These are phyloP conservation scores for Sanghuangporus baumii DNA, from an alignment of 1,284 basidiomycete genomes.

Conservation along the genomic window DNA sequence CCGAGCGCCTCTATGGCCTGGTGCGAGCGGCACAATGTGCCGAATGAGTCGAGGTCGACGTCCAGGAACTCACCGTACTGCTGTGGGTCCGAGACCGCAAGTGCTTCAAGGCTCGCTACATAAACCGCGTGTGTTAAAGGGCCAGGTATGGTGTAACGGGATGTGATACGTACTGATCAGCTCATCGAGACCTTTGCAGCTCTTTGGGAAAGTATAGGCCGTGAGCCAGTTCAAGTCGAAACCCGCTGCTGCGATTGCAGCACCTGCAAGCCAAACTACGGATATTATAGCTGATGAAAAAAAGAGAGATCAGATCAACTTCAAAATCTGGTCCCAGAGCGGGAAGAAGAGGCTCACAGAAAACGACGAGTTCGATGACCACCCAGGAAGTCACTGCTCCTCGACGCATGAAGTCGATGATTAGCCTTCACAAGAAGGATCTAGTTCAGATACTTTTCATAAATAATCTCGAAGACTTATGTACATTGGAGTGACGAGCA, in stretches of 20 bases:
- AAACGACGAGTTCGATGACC: constrained; percentile 15
- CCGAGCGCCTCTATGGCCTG: constrained; percentile 8
- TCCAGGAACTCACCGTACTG: not conserved
- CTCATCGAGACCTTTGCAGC: constrained; percentile 4
- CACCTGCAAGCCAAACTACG: constrained; percentile 12
- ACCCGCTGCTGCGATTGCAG: not conserved
- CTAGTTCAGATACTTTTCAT: too few species aligned
- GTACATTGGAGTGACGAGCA: constrained; percentile 15
- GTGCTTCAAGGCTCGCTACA: constrained; percentile 6
- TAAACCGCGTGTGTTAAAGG: not conserved
- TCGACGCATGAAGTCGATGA: too few species aligned
- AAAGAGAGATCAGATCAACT: not conserved
- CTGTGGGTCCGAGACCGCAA: not conserved
- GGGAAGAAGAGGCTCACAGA: not conserved
- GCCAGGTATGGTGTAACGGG: not conserved
- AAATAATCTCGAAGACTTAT: not conserved
- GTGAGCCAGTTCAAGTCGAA: constrained; percentile 3
- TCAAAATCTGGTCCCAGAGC: not conserved
- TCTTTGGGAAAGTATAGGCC: constrained; percentile 1
- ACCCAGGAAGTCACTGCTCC: too few species aligned
- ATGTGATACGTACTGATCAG: not conserved
- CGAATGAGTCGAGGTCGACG: constrained; percentile 2
- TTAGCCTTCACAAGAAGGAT: constrained; percentile 6
- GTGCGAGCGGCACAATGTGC: constrained; percentile 10
- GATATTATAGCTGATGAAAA: constrained; percentile 5